These are phyloP conservation scores for Eucalyptus tenuipes DNA, from an alignment of 345 rosid genomes.

Conservation along the genomic window DNA sequence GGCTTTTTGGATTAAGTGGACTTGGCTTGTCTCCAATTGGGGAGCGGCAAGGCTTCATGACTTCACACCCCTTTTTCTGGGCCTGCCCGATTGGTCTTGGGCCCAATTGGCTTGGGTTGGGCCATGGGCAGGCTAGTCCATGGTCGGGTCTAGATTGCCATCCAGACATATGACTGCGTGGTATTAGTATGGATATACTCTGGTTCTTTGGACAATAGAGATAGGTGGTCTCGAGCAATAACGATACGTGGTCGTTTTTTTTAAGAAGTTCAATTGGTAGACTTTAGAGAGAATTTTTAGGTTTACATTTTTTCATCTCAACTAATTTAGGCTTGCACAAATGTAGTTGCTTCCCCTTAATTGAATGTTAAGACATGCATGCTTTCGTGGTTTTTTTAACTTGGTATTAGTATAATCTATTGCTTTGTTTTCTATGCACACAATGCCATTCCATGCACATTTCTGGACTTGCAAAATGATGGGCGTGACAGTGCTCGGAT, in stretches of 20 bases:
- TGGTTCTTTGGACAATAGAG: background rate
- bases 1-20: background rate
- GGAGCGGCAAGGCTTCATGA: background rate
- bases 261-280: background rate
- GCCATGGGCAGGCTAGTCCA: background rate
- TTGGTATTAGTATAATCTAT: background rate
- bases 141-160: background rate
- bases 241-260: background rate
- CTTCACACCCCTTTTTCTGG: background rate
- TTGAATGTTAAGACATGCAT: background rate
- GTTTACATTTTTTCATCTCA: background rate
- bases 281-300: background rate
- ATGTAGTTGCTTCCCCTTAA: background rate
- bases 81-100: background rate
- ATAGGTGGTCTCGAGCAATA: background rate
- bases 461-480: background rate
- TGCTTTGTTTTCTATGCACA: background rate
- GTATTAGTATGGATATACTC: background rate
- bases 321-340: background rate
- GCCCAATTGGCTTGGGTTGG: background rate
- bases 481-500: background rate
- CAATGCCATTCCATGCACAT: background rate
- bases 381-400: background rate
- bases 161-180: background rate
- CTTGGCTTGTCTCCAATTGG: background rate